These are phyloP conservation scores for Xylaria hypoxylon DNA, from an alignment of 2,329 filamentous ascomycete species.

Conservation along the genomic window DNA sequence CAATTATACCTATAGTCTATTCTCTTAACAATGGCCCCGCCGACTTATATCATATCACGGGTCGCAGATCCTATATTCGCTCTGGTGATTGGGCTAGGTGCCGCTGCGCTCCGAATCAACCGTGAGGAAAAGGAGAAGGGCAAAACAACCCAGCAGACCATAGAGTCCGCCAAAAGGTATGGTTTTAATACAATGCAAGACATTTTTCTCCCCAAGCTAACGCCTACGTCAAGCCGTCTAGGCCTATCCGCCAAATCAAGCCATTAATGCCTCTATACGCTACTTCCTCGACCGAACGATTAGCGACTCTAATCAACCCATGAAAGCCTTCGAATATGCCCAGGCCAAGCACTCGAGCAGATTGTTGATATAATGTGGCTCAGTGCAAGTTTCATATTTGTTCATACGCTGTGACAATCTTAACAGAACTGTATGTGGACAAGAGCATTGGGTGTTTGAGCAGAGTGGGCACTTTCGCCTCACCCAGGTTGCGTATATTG, in stretches of 20 bases:
- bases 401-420: background rate
- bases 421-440: background rate
- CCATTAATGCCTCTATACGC: conserved; percentile 9
- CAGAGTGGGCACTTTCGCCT: background rate
- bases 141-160: conserved; percentile 62
- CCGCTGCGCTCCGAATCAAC: conserved; percentile 68
- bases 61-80: conserved; percentile 70
- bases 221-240: conserved; percentile 24
- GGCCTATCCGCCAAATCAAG: conserved; percentile 19
- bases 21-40: conserved; percentile 59
- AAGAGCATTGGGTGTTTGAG: background rate
- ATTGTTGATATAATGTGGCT: background rate
- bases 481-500: background rate
- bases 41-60: conserved; percentile 70
- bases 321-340: conserved; percentile 4
- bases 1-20: background rate
- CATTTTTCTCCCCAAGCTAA: conserved; percentile 6
- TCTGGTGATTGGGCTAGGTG: conserved; percentile 66
- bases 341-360: background rate
- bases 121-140: conserved; percentile 71
- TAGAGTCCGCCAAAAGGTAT: conserved; percentile 61
- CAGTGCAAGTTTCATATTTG: background rate
- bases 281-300: conserved; percentile 1
- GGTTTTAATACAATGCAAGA: background rate
- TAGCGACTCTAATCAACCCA: background rate